Percentiles rank a stretch among this genome's conserved stretches.
These are phyloP conservation scores for Trichoderma afroharzianum DNA, from an alignment of 2,329 filamentous ascomycete species.

Conservation along the genomic window DNA sequence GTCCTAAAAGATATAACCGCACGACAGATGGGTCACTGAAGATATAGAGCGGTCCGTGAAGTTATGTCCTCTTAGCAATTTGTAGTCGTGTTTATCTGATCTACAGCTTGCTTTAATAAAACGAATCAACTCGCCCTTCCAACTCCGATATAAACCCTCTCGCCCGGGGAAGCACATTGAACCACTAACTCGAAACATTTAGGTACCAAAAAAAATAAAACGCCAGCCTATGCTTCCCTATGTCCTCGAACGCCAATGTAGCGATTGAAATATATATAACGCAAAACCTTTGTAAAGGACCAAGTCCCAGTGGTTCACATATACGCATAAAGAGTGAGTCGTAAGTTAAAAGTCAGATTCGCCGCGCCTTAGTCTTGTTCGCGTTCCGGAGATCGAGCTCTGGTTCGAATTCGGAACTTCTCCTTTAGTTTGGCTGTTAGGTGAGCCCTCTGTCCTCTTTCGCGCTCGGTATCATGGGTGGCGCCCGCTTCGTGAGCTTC, in stretches of 20 bases:
- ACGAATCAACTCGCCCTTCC: not conserved
- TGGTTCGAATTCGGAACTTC: conserved; percentile 50
- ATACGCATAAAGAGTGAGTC: not conserved
- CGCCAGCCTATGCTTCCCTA: not conserved
- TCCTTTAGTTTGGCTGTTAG: conserved; percentile 50
- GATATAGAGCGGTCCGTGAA: not conserved
- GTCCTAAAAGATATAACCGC: no score
- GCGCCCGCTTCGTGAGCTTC: conserved; percentile 26
- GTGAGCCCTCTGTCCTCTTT: conserved; percentile 39
- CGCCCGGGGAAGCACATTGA: not conserved
- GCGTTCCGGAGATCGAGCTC: conserved; percentile 35
- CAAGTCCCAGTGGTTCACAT: not conserved
- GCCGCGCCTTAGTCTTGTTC: not conserved
- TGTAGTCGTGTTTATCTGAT: not conserved
- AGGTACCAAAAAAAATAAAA: not conserved
- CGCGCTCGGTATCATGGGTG: conserved; percentile 20
- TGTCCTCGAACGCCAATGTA: not conserved
- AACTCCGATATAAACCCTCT: not conserved
- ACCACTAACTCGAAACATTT: not conserved
- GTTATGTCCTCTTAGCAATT: not conserved
- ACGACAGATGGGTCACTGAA: not conserved
- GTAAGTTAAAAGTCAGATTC: not conserved
- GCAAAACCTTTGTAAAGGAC: not conserved
- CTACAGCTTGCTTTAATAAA: not conserved
- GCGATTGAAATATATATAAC: not conserved